These are phyloP conservation scores for Lepraria neglecta DNA, from an alignment of 495 filamentous ascomycete species.

Conservation along the genomic window DNA sequence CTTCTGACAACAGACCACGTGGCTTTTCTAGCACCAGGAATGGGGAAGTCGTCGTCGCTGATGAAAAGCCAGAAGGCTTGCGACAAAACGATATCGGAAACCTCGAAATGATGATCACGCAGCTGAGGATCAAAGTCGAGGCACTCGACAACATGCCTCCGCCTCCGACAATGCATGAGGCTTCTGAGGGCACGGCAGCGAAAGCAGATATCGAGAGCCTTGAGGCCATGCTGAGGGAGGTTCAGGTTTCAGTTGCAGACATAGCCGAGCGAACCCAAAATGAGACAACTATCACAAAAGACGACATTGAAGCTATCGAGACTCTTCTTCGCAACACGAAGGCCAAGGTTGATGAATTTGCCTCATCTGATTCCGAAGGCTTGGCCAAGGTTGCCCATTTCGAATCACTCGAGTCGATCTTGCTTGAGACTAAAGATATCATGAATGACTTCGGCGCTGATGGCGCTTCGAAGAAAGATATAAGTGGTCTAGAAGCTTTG, in stretches of 20 bases:
- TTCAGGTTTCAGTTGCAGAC: conserved; percentile 51
- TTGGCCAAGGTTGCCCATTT: conserved; percentile 71
- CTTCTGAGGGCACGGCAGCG: conserved; percentile 42
- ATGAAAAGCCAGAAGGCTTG: conserved; percentile 39
- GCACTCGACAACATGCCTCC: conserved; percentile 60
- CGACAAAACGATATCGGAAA: conserved; percentile 71
- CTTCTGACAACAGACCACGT: conserved; percentile 39
- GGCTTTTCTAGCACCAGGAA: conserved; percentile 39
- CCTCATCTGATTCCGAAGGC: conserved; percentile 52
- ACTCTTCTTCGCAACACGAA: conserved; percentile 80
- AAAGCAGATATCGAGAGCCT: conserved; percentile 58
- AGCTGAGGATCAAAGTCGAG: conserved; percentile 78
- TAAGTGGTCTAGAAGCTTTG: conserved; percentile 65
- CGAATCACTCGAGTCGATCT: conserved; percentile 60
- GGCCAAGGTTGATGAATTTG: conserved; percentile 69
- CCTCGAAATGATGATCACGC: conserved; percentile 71
- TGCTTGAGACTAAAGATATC: conserved; percentile 64
- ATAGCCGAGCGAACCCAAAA: conserved; percentile 38
- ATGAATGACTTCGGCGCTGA: conserved; percentile 56
- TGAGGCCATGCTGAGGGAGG: conserved; percentile 49
- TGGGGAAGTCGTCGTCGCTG: conserved; percentile 53
- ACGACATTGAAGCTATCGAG: conserved; percentile 84
- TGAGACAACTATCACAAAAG: conserved; percentile 49
- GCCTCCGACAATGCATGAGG: conserved; percentile 33
- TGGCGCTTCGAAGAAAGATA: conserved; percentile 66